Evolutionary conservation across 495 filamentous ascomycete genomes (phyloP).

Genomic region (Zalerion maritima): DNA sequence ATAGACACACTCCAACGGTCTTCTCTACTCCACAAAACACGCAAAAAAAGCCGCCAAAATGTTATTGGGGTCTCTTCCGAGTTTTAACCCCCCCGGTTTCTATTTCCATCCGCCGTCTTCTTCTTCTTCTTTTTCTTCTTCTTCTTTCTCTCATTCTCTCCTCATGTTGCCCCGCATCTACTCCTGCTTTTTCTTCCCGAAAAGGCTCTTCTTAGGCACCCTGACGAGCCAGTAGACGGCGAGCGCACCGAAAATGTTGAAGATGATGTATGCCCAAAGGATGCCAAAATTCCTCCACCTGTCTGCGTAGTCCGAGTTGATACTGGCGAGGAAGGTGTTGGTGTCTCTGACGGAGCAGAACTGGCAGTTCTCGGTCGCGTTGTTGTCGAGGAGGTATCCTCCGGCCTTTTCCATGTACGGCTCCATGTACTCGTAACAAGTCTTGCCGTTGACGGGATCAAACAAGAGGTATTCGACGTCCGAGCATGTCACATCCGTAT

Average conservation of each 20-base stretch:
- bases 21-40: too few species aligned
- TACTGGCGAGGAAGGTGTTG: constrained; percentile 41
- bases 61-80: too few species aligned
- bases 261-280: constrained; percentile 52
- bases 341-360: constrained; percentile 47
- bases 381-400: constrained; percentile 40
- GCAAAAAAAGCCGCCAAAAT: too few species aligned
- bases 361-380: constrained; percentile 37
- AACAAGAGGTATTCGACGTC: constrained; percentile 44
- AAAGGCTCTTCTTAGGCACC: constrained; percentile 50
- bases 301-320: constrained; percentile 37
- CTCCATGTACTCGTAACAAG: constrained; percentile 43
- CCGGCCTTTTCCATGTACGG: constrained; percentile 29
- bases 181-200: constrained; percentile 32
- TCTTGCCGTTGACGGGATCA: constrained; percentile 33
- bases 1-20: too few species aligned
- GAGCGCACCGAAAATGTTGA: constrained; percentile 61
- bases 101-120: too few species aligned
- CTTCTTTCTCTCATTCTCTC: too few species aligned
- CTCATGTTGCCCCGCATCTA: too few species aligned
- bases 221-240: constrained; percentile 66
- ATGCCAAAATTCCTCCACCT: constrained; percentile 62
- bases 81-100: too few species aligned
- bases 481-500: constrained; percentile 43
- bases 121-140: too few species aligned